Evolutionary conservation across 2,329 filamentous ascomycete genomes (phyloP).

Genomic region (Colletotrichum sansevieriae): DNA sequence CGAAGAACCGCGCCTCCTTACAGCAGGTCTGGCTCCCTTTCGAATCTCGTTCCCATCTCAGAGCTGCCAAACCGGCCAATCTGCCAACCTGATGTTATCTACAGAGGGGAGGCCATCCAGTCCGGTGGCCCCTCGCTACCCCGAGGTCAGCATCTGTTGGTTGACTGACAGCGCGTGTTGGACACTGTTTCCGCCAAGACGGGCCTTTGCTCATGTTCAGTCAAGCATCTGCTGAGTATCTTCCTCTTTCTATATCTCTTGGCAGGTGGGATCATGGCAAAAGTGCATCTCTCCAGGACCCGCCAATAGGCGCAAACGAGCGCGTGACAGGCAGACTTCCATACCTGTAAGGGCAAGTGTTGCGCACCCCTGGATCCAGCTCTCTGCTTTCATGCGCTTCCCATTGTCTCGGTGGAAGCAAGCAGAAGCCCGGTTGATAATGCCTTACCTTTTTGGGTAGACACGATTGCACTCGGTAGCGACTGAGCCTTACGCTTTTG

Average conservation of each 20-base stretch:
- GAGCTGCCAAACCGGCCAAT: slow-evolving; percentile 17
- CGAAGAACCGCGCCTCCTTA: background rate
- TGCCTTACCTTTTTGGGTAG: background rate
- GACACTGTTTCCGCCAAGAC: slow-evolving; percentile 13
- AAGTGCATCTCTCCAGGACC: background rate
- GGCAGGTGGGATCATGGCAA: slow-evolving; percentile 23
- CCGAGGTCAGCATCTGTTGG: slow-evolving; percentile 16
- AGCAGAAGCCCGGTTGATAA: background rate
- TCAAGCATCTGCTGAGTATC: background rate
- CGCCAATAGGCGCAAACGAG: background rate
- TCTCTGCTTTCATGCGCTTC: background rate
- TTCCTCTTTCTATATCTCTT: slow-evolving; percentile 10
- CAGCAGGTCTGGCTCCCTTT: slow-evolving; percentile 6
- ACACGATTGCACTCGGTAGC: no score
- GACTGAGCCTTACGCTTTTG: no score
- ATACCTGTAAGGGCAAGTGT: slow-evolving; percentile 5
- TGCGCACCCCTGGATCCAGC: no score
- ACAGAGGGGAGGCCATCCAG: background rate
- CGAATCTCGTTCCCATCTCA: background rate
- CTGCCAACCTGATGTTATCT: slow-evolving; percentile 14
- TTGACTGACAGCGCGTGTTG: background rate
- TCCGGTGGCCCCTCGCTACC: background rate
- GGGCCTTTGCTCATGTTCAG: slow-evolving; percentile 10
- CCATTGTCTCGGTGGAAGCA: background rate
- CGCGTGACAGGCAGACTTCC: slow-evolving; percentile 4